Conservation (phyloP, 352 stramenopile genomes). For the Phytophthora vignae region DNA sequence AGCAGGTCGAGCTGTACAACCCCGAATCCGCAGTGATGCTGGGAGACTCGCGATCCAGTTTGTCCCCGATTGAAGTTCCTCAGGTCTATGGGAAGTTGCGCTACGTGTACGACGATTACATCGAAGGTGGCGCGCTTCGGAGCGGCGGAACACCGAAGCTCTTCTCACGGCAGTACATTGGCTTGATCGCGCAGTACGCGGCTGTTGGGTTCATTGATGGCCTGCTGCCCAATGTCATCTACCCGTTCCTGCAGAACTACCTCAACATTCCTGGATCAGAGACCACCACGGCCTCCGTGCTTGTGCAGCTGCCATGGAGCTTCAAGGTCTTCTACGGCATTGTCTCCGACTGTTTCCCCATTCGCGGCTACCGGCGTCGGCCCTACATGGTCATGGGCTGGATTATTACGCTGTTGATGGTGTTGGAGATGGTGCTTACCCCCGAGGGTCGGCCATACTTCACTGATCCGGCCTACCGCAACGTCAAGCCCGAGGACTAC, state of each 20-base stretch:
- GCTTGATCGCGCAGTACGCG: conserved; percentile 62
- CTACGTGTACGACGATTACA: conserved; percentile 54
- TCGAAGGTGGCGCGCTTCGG: conserved; percentile 50
- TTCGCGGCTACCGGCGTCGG: conserved; percentile 56
- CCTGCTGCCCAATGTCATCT: conserved; percentile 53
- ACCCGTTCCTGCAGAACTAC: conserved; percentile 67
- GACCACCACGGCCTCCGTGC: conserved; percentile 47
- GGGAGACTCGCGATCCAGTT: conserved; percentile 31
- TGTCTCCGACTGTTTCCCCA: conserved; percentile 67
- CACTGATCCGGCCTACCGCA: conserved; percentile 36
- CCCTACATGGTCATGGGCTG: conserved; percentile 72
- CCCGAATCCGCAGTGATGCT: conserved; percentile 32
- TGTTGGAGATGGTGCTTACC: conserved; percentile 49
- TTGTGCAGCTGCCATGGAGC: conserved; percentile 63
- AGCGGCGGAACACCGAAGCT: conserved; percentile 49
- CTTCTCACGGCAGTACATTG: conserved; percentile 57
- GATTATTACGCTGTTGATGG: conserved; percentile 43
- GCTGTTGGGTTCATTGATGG: conserved; percentile 62
- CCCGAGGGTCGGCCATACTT: conserved; percentile 53
- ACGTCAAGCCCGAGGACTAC: conserved; percentile 52
- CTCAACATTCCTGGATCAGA: conserved; percentile 60
- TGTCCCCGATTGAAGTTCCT: conserved; percentile 37
- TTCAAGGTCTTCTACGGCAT: conserved; percentile 76
- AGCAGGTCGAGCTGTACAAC: conserved; percentile 39
- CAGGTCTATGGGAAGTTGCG: conserved; percentile 46